Conservation (phyloP, 1,284 basidiomycete species). For the Rhizoctonia solani region DNA sequence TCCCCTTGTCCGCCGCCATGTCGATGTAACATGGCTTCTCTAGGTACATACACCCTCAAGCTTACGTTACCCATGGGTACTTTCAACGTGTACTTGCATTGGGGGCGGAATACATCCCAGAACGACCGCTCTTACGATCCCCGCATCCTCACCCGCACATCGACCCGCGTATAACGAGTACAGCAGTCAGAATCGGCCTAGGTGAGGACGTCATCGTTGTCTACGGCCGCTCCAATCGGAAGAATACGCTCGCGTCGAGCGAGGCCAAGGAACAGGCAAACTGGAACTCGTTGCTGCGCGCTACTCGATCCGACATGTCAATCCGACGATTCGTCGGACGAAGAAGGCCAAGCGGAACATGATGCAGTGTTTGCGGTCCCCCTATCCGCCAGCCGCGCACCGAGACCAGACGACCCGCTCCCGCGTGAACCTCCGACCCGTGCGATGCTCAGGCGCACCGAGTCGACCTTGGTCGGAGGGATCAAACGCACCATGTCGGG, state of each 20-base stretch:
- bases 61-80: conserved; percentile 62
- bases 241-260: conserved; percentile 39
- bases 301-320: conserved; percentile 52
- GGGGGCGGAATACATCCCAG: conserved; percentile 44
- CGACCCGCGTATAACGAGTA: conserved; percentile 46
- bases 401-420: conserved; percentile 38
- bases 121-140: conserved; percentile 43
- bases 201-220: conserved; percentile 72
- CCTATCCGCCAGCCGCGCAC: conserved; percentile 9
- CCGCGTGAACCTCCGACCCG: conserved; percentile 32
- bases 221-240: conserved; percentile 53
- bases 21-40: not conserved
- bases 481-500: not conserved
- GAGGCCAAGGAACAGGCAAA: conserved; percentile 38
- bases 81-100: conserved; percentile 72
- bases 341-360: not conserved
- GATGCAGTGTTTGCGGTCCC: not conserved
- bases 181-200: conserved; percentile 67
- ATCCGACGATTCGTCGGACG: not conserved
- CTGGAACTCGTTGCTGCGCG: conserved; percentile 62
- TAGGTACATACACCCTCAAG: conserved; percentile 73
- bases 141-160: conserved; percentile 34
- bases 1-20: too few relatives aligned
- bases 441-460: conserved; percentile 41
- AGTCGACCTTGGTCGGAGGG: not conserved